Evolutionary conservation across 495 filamentous ascomycete species (phyloP).

Genomic region (Neurospora sp.): DNA sequence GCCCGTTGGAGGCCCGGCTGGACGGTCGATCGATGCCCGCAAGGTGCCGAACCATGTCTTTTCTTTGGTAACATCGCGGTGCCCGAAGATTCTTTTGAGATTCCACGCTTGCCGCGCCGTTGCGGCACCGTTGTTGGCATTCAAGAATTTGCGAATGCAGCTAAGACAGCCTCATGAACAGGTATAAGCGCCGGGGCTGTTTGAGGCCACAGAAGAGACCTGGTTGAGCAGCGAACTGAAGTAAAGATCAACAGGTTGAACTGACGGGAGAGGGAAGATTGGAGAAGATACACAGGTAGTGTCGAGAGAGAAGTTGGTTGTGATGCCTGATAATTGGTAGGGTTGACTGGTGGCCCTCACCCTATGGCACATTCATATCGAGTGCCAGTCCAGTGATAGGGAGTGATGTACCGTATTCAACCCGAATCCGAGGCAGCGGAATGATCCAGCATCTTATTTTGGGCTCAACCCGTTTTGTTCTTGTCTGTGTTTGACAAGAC

Average conservation of each 20-base stretch:
- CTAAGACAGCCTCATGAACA: not conserved
- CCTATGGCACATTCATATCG: not conserved
- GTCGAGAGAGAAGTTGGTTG: not conserved
- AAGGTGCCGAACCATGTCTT: not conserved
- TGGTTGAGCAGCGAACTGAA: not conserved
- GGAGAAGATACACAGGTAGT: not conserved
- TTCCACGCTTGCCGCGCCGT: not conserved
- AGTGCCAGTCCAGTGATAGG: not conserved
- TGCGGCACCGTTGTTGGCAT: not conserved
- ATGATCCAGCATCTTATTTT: not conserved
- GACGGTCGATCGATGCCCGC: not conserved
- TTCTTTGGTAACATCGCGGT: not conserved
- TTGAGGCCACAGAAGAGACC: not conserved
- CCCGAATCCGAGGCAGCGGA: not conserved
- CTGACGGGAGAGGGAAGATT: not conserved
- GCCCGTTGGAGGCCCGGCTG: not conserved
- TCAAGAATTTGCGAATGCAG: not conserved
- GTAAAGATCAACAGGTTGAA: not conserved
- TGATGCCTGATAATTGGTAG: not conserved
- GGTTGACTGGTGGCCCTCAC: not conserved
- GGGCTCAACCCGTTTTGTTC: not conserved
- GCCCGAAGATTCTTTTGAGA: not conserved
- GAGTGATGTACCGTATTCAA: not conserved
- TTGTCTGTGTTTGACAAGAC: not conserved
- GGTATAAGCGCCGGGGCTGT: not conserved